Conservation (phyloP, 345 rosid genomes). For the Hibiscus mutabilis region DNA sequence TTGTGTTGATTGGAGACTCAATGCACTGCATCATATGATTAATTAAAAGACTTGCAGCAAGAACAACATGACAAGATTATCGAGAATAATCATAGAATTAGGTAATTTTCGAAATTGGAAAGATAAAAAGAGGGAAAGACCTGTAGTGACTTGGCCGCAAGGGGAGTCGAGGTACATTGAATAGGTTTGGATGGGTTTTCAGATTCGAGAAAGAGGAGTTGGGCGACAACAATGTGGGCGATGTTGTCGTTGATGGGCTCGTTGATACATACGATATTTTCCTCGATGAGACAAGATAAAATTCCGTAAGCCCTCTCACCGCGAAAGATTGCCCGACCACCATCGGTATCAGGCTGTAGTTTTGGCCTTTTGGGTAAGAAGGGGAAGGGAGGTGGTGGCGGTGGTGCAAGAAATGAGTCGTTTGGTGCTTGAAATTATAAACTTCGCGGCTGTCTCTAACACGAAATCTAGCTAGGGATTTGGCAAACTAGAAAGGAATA, state of each 20-base stretch:
- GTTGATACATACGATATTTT: conserved; percentile 89
- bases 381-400: background rate
- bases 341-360: conserved; percentile 78
- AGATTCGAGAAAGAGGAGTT: conserved; percentile 95
- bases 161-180: conserved; percentile 98
- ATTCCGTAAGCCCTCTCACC: conserved; percentile 98
- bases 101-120: too few species aligned
- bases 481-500: background rate
- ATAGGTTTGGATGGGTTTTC: conserved; percentile 97
- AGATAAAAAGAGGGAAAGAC: too few species aligned
- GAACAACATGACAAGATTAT: too few species aligned
- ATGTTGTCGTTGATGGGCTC: conserved; percentile 91
- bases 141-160: conserved; percentile 96
- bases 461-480: conserved; percentile 4
- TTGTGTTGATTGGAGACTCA: too few species aligned
- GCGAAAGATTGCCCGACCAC: conserved; percentile 96
- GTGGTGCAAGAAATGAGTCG: background rate
- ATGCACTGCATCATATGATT: too few species aligned
- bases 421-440: conserved; percentile 7
- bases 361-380: background rate
- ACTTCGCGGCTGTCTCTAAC: conserved; percentile 2
- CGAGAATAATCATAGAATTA: too few species aligned
- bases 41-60: too few species aligned
- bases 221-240: conserved; percentile 93
- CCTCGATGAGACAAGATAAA: conserved; percentile 87